These are phyloP conservation scores for Stenocarpella maydis DNA, from an alignment of 2,329 filamentous ascomycete species.

Conservation along the genomic window DNA sequence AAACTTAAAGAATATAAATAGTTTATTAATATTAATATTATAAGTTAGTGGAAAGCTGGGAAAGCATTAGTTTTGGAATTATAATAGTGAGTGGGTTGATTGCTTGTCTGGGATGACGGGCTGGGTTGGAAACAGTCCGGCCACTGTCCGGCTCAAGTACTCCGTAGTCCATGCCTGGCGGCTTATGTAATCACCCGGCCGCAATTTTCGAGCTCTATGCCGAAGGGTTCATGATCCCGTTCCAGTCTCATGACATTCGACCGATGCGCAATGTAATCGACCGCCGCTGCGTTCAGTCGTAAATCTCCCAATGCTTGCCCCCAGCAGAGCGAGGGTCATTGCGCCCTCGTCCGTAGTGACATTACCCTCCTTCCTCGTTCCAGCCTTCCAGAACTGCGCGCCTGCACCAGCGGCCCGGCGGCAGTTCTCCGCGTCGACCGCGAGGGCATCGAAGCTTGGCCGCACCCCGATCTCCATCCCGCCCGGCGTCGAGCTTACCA, in stretches of 20 bases:
- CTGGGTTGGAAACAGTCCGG: background rate
- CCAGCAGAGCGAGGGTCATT: constrained; percentile 66
- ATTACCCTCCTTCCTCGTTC: constrained; percentile 77
- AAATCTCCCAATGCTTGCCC: constrained; percentile 65
- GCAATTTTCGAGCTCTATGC: constrained; percentile 30
- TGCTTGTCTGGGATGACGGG: background rate
- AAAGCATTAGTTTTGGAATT: too few species aligned
- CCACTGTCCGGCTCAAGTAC: too few species aligned
- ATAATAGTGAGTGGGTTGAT: too few species aligned
- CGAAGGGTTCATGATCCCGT: background rate
- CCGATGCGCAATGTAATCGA: constrained; percentile 22
- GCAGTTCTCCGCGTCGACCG: constrained; percentile 76
- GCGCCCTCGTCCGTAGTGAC: constrained; percentile 56
- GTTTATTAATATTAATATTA: too few species aligned
- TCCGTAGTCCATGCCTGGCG: background rate
- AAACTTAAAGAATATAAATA: too few species aligned
- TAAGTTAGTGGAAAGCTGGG: too few species aligned
- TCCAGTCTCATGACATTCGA: background rate
- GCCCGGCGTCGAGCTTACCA: constrained; percentile 79
- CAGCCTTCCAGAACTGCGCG: constrained; percentile 65
- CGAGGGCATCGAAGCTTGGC: constrained; percentile 82
- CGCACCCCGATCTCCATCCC: constrained; percentile 82
- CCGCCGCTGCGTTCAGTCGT: constrained; percentile 20
- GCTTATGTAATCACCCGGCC: constrained; percentile 25
- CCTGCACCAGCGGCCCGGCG: constrained; percentile 49